A percentile compares a stretch with the other conserved stretches of the same genome.
These are phyloP conservation scores for Xylariaceae sp. DNA, from an alignment of 2,329 filamentous ascomycete genomes.

Conservation along the genomic window DNA sequence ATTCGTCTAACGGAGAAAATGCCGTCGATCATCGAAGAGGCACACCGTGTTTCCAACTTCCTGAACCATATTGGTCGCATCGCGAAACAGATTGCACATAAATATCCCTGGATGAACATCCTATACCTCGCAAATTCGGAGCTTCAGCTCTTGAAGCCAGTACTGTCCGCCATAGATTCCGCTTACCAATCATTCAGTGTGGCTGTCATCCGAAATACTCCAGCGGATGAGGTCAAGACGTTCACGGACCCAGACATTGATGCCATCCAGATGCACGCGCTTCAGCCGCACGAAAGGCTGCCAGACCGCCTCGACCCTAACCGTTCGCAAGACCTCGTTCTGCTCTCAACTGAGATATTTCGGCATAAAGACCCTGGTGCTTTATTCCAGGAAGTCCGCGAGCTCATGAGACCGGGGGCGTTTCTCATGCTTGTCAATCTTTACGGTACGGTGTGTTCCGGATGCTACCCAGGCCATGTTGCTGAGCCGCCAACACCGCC, in stretches of 20 bases:
- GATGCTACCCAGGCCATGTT: background rate
- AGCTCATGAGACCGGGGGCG: constrained; percentile 35
- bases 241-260: constrained; percentile 4
- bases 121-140: constrained; percentile 34
- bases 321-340: constrained; percentile 28
- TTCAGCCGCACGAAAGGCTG: constrained; percentile 21
- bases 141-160: constrained; percentile 27
- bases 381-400: constrained; percentile 27
- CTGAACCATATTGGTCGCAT: constrained; percentile 33
- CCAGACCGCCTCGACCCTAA: constrained; percentile 10
- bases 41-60: constrained; percentile 29
- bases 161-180: constrained; percentile 30
- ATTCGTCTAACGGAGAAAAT: constrained; percentile 23
- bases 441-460: background rate
- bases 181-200: constrained; percentile 32
- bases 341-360: constrained; percentile 34
- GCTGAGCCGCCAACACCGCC: constrained; percentile 24
- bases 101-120: constrained; percentile 37
- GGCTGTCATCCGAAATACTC: constrained; percentile 19
- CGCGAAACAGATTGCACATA: constrained; percentile 36
- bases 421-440: constrained; percentile 31
- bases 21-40: constrained; percentile 28
- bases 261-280: constrained; percentile 5
- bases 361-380: constrained; percentile 19
- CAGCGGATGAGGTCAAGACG: background rate